Evolutionary conservation across 768 basidiomycete genomes (phyloP).

Genomic region (Lentinula sp.): DNA sequence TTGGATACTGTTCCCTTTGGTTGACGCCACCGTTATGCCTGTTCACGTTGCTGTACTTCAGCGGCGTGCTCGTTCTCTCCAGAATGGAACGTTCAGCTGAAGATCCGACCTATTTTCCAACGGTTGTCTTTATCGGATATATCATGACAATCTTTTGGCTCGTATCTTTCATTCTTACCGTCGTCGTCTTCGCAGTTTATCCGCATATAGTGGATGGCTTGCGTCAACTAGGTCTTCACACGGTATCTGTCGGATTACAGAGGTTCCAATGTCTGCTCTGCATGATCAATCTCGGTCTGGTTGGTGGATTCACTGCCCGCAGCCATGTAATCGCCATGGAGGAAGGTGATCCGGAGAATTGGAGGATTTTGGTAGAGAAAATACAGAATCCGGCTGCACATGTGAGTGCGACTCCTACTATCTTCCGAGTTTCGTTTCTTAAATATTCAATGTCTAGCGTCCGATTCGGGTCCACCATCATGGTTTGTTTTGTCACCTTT

Average conservation of each 20-base stretch:
- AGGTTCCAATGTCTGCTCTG: conserved; percentile 22
- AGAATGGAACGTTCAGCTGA: conserved; percentile 17
- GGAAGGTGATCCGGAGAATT: conserved; percentile 25
- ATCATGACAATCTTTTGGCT: conserved; percentile 25
- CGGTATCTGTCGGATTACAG: conserved; percentile 21
- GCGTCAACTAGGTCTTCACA: conserved; percentile 19
- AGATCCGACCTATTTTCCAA: conserved; percentile 26
- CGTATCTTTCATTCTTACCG: conserved; percentile 21
- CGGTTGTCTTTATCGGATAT: conserved; percentile 22
- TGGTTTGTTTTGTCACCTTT: not conserved
- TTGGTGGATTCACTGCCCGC: conserved; percentile 19
- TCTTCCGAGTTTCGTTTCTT: not conserved
- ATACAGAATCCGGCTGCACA: not conserved
- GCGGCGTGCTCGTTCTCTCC: conserved; percentile 19
- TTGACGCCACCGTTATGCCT: conserved; percentile 22
- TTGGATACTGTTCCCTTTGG: conserved; percentile 26
- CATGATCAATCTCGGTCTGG: conserved; percentile 17
- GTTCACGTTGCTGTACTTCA: conserved; percentile 24
- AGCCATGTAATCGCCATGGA: conserved; percentile 22
- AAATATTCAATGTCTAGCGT: not conserved
- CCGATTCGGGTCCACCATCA: not conserved
- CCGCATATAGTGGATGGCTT: conserved; percentile 11
- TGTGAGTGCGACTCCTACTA: not conserved
- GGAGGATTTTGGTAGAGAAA: conserved; percentile 14
- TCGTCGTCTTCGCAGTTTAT: conserved; percentile 17